phyloP scores from a whole-genome alignment of 2,329 filamentous ascomycete species.

The Xylaria sp. region DNA sequence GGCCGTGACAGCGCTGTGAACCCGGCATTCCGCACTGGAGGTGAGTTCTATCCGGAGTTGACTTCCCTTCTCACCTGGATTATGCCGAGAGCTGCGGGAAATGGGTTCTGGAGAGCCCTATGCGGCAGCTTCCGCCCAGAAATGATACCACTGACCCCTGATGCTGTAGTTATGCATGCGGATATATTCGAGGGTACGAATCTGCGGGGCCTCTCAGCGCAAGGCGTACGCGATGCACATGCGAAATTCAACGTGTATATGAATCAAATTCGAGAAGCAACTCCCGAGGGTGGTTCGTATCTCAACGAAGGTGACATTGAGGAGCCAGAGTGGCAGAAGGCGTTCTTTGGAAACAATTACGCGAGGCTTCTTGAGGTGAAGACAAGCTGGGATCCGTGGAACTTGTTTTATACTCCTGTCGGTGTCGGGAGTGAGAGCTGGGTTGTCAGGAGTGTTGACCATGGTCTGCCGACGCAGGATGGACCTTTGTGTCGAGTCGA shows the following conservation, averaged over 20 bases:
- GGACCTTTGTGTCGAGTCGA: conserved; percentile 52
- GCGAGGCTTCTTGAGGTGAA: conserved; percentile 57
- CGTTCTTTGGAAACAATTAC: conserved; percentile 62
- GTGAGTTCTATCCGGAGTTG: conserved; percentile 14
- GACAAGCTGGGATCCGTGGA: conserved; percentile 58
- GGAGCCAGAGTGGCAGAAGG: conserved; percentile 57
- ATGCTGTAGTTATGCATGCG: conserved; percentile 47
- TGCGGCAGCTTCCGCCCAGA: neutral
- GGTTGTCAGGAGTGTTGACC: conserved; percentile 48
- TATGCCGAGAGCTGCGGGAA: neutral
- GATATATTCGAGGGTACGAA: conserved; percentile 46
- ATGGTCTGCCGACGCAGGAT: conserved; percentile 49
- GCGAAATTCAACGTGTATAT: conserved; percentile 41
- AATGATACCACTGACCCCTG: conserved; percentile 8
- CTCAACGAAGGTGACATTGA: conserved; percentile 64
- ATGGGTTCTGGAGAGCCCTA: neutral
- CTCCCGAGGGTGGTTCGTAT: conserved; percentile 58
- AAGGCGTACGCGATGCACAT: conserved; percentile 41
- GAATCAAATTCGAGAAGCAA: conserved; percentile 48
- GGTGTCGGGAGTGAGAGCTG: conserved; percentile 65
- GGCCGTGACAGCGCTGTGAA: conserved; percentile 52
- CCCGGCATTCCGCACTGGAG: conserved; percentile 56
- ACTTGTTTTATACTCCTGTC: conserved; percentile 60
- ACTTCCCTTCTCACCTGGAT: neutral
- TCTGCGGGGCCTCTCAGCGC: conserved; percentile 40